These are phyloP conservation scores for Nannochloropsis gaditana DNA, from an alignment of 108 stramenopile species.

Conservation along the genomic window DNA sequence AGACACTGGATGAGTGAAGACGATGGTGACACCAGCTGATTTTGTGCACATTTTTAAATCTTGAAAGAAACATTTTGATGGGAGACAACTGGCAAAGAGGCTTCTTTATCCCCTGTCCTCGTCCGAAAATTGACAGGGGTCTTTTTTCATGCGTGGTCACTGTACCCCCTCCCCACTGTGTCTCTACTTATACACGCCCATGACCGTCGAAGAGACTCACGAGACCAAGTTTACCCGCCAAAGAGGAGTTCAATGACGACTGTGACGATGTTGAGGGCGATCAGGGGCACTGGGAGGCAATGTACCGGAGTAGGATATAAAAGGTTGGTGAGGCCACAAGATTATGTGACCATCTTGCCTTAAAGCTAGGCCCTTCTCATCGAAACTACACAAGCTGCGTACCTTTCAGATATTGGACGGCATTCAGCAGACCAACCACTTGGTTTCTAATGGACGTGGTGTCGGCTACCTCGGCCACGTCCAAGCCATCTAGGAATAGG, in stretches of 20 bases:
- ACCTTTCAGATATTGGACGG: conserved; percentile 20
- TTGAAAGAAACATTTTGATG: too few relatives aligned
- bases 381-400: background rate
- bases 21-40: too few relatives aligned
- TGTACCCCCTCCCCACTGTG: too few relatives aligned
- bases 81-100: too few relatives aligned
- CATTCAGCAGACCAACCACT: background rate
- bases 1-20: too few relatives aligned
- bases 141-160: too few relatives aligned
- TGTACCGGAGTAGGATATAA: background rate
- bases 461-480: background rate
- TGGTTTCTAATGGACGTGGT: background rate
- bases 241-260: background rate
- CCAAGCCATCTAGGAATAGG: background rate
- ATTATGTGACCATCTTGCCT: background rate
- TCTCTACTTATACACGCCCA: too few relatives aligned
- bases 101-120: too few relatives aligned
- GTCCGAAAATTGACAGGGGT: too few relatives aligned
- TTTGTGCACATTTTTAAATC: too few relatives aligned
- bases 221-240: background rate
- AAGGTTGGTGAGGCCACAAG: background rate
- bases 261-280: conserved; percentile 8
- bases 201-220: too few relatives aligned
- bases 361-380: background rate
- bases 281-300: background rate